Evolutionary conservation across 441 rosid species (phyloP).

Genomic region (Codiaeum variegatum): DNA sequence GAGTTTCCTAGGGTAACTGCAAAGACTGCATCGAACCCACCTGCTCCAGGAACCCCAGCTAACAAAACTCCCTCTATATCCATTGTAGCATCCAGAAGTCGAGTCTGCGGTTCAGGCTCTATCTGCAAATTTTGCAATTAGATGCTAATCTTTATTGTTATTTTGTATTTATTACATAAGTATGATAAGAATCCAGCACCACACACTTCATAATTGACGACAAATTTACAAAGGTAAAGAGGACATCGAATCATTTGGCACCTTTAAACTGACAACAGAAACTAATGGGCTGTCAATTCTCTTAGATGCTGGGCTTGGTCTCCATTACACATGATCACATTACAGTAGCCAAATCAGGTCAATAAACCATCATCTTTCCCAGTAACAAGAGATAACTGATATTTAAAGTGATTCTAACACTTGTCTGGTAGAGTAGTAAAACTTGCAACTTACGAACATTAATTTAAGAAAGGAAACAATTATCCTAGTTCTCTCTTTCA

Average conservation of each 20-base stretch:
- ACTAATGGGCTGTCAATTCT: background rate
- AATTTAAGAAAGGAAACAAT: background rate
- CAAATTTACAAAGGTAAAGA: background rate
- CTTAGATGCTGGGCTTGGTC: too few relatives aligned
- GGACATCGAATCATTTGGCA: background rate
- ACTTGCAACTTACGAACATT: background rate
- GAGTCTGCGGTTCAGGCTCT: slow-evolving; percentile 84
- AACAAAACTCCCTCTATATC: slow-evolving; percentile 80
- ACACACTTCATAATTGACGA: background rate
- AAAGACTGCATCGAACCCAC: slow-evolving; percentile 92
- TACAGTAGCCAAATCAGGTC: slow-evolving; percentile 2
- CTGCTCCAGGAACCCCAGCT: slow-evolving; percentile 97
- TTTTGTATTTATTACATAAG: background rate
- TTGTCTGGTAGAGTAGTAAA: background rate
- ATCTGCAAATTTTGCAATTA: slow-evolving; percentile 47
- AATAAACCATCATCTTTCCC: background rate
- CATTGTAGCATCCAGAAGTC: slow-evolving; percentile 76
- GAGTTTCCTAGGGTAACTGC: slow-evolving; percentile 74
- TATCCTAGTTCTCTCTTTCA: background rate
- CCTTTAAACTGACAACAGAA: background rate
- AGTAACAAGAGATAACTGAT: background rate
- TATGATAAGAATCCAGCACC: background rate
- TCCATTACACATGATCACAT: background rate
- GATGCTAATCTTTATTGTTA: background rate
- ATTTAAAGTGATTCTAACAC: background rate